Percentiles rank a stretch among this genome's conserved stretches.
Evolutionary conservation across 257 asterid species (phyloP).

Genomic region (Haberlea rhodopensis): DNA sequence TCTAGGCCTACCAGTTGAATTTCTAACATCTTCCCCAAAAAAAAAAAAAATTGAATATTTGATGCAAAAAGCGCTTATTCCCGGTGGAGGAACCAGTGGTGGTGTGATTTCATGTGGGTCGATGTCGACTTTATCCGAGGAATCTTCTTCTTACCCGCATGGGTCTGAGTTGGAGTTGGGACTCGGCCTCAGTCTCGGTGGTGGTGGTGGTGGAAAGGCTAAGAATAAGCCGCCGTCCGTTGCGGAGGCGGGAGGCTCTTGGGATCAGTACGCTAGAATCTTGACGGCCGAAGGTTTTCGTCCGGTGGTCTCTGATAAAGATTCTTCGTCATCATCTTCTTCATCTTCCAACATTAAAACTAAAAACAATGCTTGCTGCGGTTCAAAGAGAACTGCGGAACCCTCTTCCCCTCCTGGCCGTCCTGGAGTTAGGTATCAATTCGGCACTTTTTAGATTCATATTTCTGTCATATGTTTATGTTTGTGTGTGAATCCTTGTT

Average conservation of each 20-base stretch:
- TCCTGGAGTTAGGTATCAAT: slow-evolving; percentile 50
- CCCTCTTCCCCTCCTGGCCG: slow-evolving; percentile 77
- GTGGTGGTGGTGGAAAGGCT: slow-evolving; percentile 28
- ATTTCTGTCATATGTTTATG: not conserved
- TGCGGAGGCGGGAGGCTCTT: slow-evolving; percentile 18
- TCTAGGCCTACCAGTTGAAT: not conserved
- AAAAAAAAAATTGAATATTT: slow-evolving; percentile 12
- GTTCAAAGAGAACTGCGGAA: slow-evolving; percentile 71
- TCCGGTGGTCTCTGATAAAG: slow-evolving; percentile 36
- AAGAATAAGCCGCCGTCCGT: slow-evolving; percentile 25
- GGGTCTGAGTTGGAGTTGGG: slow-evolving; percentile 68
- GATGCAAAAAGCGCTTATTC: slow-evolving; percentile 32
- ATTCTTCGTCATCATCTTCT: slow-evolving; percentile 50
- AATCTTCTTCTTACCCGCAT: slow-evolving; percentile 60
- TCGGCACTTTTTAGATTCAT: not conserved
- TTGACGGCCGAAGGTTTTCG: slow-evolving; percentile 56
- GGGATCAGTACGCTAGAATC: slow-evolving; percentile 54
- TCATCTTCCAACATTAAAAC: slow-evolving; percentile 53
- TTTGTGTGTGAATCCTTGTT: not conserved
- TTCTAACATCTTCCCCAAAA: not conserved
- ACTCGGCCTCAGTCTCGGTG: slow-evolving; percentile 56
- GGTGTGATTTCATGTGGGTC: slow-evolving; percentile 30
- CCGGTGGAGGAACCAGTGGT: slow-evolving; percentile 29
- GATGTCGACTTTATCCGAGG: slow-evolving; percentile 43
- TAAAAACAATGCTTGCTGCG: slow-evolving; percentile 43